Conservation (phyloP, 495 filamentous ascomycete species). For the Trichoderma reesei region DNA sequence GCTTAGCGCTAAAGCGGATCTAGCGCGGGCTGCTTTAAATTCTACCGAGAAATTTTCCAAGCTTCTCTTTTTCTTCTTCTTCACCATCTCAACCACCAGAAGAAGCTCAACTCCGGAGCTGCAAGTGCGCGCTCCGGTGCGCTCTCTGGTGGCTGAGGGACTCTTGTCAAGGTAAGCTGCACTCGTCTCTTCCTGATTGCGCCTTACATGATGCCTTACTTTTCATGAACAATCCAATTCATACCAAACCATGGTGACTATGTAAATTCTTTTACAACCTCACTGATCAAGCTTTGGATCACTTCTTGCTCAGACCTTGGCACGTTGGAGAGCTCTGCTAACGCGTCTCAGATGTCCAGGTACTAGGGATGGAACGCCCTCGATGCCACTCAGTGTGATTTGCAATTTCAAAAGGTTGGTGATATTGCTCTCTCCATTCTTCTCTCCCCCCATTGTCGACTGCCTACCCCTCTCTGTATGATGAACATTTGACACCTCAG, state of each 20-base stretch:
- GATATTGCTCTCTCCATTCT: slow-evolving; percentile 18
- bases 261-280: slow-evolving; percentile 56
- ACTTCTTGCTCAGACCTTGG: slow-evolving; percentile 7
- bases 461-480: slow-evolving; percentile 61
- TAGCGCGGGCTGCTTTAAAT: slow-evolving; percentile 10
- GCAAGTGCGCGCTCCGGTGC: neutral
- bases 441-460: slow-evolving; percentile 13
- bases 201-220: slow-evolving; percentile 43
- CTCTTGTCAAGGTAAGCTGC: slow-evolving; percentile 22
- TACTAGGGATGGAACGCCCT: slow-evolving; percentile 15
- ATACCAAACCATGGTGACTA: slow-evolving; percentile 61
- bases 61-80: neutral
- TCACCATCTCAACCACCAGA: slow-evolving; percentile 13
- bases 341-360: neutral
- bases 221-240: slow-evolving; percentile 71
- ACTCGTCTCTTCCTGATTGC: slow-evolving; percentile 14
- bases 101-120: slow-evolving; percentile 5
- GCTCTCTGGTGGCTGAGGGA: slow-evolving; percentile 28
- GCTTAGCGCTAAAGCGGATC: neutral
- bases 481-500: slow-evolving; percentile 72
- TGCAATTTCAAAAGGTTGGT: slow-evolving; percentile 47
- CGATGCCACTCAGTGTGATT: neutral
- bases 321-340: slow-evolving; percentile 6
- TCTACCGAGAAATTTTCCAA: slow-evolving; percentile 12
- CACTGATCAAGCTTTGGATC: slow-evolving; percentile 44